A percentile compares a stretch with the other conserved stretches of the same genome.
Evolutionary conservation across 257 asterid species (phyloP).

Genomic region (Nicotiana otophora): DNA sequence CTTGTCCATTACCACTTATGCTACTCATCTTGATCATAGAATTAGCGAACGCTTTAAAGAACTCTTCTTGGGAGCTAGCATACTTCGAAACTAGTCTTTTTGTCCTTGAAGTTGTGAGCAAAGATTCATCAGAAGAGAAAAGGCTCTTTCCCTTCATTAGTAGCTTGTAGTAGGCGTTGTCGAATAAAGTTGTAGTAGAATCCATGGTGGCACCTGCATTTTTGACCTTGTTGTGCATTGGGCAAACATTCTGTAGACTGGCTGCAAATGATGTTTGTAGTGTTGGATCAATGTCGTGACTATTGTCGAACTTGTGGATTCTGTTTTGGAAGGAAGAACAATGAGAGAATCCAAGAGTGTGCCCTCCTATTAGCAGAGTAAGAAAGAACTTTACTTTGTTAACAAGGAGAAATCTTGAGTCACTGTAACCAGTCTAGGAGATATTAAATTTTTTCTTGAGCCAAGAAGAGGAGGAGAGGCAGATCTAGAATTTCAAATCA

Average conservation of each 20-base stretch:
- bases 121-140: conserved; percentile 71
- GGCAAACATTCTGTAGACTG: conserved; percentile 47
- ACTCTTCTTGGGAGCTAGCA: conserved; percentile 48
- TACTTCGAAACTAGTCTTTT: conserved; percentile 50
- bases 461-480: neutral
- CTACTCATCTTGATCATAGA: conserved; percentile 90
- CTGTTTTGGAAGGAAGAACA: conserved; percentile 85
- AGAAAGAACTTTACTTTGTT: neutral
- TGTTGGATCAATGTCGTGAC: conserved; percentile 49
- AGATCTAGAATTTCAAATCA: too few species aligned
- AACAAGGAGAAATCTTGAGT: neutral
- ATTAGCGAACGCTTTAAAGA: conserved; percentile 45
- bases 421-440: neutral
- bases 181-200: conserved; percentile 53
- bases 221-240: conserved; percentile 54
- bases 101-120: conserved; percentile 39
- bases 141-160: conserved; percentile 62
- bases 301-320: conserved; percentile 60
- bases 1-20: conserved; percentile 51
- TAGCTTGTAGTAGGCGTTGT: conserved; percentile 63
- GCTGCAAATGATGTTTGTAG: conserved; percentile 54
- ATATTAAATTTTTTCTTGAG: neutral
- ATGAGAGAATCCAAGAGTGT: conserved; percentile 83
- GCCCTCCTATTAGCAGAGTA: conserved; percentile 57
- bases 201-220: conserved; percentile 62